These are phyloP conservation scores for Triangularia verruculosa DNA, from an alignment of 2,329 filamentous ascomycete genomes.

Conservation along the genomic window DNA sequence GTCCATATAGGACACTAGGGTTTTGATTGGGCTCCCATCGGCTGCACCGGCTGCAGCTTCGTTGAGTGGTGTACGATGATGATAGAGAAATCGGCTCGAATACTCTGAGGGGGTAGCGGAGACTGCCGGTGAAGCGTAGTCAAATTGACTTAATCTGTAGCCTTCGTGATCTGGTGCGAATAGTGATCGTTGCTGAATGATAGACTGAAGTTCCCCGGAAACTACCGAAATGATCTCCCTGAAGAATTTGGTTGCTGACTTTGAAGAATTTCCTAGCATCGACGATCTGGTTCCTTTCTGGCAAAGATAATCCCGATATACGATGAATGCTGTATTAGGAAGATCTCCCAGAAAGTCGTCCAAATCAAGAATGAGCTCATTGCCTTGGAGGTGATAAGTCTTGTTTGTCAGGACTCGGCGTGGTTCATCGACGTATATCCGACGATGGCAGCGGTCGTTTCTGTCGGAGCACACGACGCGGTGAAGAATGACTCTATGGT, in stretches of 20 bases:
- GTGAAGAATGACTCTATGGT: background rate
- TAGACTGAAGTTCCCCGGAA: background rate
- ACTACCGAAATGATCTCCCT: background rate
- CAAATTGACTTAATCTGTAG: too few species aligned
- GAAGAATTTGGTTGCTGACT: background rate
- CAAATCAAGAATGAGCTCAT: background rate
- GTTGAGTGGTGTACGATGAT: too few species aligned
- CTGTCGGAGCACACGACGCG: background rate
- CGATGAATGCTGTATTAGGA: background rate
- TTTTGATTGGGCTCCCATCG: background rate
- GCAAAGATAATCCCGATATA: conserved; percentile 1
- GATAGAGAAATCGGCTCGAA: too few species aligned
- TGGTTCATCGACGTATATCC: background rate
- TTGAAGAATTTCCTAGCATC: background rate
- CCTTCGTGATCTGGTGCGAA: too few species aligned
- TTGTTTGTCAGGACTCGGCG: background rate
- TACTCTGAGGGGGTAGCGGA: too few species aligned
- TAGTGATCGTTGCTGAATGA: background rate
- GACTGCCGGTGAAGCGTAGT: too few species aligned
- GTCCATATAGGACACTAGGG: background rate
- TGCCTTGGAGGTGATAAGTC: background rate
- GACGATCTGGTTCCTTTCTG: background rate
- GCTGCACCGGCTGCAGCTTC: too few species aligned
- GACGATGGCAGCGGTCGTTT: background rate
- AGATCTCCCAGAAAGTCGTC: background rate